Evolutionary conservation across 305 asterid genomes (phyloP).

Genomic region (Plantago lanceolata): DNA sequence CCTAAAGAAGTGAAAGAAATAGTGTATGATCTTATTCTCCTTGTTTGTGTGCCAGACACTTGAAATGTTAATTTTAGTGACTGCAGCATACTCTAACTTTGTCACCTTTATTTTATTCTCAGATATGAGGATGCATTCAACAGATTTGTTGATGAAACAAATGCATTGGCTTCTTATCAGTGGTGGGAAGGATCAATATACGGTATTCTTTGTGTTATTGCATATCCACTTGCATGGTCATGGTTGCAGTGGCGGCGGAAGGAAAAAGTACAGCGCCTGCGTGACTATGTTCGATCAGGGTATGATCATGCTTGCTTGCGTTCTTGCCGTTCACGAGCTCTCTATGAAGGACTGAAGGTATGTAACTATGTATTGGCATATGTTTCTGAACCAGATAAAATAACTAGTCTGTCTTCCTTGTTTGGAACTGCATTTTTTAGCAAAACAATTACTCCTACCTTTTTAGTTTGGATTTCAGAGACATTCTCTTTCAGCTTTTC

Average conservation of each 20-base stretch:
- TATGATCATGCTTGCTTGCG: slow-evolving; percentile 93
- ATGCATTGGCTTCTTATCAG: slow-evolving; percentile 73
- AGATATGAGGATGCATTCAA: slow-evolving; percentile 92
- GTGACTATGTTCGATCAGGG: slow-evolving; percentile 88
- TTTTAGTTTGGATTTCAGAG: slow-evolving; percentile 2
- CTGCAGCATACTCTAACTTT: neutral
- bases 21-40: slow-evolving; percentile 52
- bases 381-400: slow-evolving; percentile 17
- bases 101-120: slow-evolving; percentile 26
- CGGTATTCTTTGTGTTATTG: slow-evolving; percentile 56
- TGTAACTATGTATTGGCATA: slow-evolving; percentile 8
- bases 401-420: slow-evolving; percentile 17
- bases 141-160: slow-evolving; percentile 75
- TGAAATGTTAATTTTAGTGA: slow-evolving; percentile 9
- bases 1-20: slow-evolving; percentile 78
- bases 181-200: slow-evolving; percentile 96
- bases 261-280: slow-evolving; percentile 65
- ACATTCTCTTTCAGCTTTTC: neutral
- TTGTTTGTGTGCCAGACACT: slow-evolving; percentile 11
- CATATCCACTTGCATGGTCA: slow-evolving; percentile 84
- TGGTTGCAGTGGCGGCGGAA: slow-evolving; percentile 83
- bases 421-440: slow-evolving; percentile 8
- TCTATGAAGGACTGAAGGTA: slow-evolving; percentile 90
- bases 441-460: neutral
- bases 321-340: slow-evolving; percentile 91